phyloP scores from a whole-genome alignment of 768 basidiomycete genomes.

The Xerocomus potaroensis region DNA sequence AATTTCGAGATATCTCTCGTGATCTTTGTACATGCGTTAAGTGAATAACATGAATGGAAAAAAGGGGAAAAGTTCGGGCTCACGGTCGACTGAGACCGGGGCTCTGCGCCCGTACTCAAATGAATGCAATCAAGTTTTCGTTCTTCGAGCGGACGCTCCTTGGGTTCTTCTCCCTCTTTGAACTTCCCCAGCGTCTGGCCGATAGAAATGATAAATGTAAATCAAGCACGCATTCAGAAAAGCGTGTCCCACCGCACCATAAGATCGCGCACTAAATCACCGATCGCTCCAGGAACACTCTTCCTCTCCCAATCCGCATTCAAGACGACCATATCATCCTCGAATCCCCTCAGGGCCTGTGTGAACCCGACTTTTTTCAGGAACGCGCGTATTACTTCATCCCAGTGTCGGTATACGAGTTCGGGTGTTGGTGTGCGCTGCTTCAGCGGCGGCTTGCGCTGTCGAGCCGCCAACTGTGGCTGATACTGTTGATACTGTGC shows the following conservation, averaged over 20 bases:
- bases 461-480: constrained; percentile 23
- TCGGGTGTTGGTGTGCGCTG: constrained; percentile 36
- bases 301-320: constrained; percentile 60
- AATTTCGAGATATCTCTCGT: constrained; percentile 70
- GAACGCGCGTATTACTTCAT: constrained; percentile 51
- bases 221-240: not conserved
- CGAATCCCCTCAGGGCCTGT: constrained; percentile 59
- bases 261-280: constrained; percentile 46
- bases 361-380: constrained; percentile 49
- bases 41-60: not conserved
- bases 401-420: constrained; percentile 57
- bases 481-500: constrained; percentile 33
- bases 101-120: constrained; percentile 40
- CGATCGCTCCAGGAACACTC: constrained; percentile 52
- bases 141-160: constrained; percentile 49
- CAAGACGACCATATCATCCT: constrained; percentile 68
- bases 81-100: constrained; percentile 58
- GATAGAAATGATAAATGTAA: constrained; percentile 1
- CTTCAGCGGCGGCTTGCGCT: constrained; percentile 26
- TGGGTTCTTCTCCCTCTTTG: constrained; percentile 22
- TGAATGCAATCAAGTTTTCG: constrained; percentile 64
- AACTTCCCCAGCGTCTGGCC: constrained; percentile 29
- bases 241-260: constrained; percentile 36
- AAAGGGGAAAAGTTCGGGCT: constrained; percentile 23
- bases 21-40: constrained; percentile 38